Evolutionary conservation across 257 asterid species (phyloP), one percentile per base, ranked within the genome.

Genomic region (Penstemon davidsonii): DNA sequence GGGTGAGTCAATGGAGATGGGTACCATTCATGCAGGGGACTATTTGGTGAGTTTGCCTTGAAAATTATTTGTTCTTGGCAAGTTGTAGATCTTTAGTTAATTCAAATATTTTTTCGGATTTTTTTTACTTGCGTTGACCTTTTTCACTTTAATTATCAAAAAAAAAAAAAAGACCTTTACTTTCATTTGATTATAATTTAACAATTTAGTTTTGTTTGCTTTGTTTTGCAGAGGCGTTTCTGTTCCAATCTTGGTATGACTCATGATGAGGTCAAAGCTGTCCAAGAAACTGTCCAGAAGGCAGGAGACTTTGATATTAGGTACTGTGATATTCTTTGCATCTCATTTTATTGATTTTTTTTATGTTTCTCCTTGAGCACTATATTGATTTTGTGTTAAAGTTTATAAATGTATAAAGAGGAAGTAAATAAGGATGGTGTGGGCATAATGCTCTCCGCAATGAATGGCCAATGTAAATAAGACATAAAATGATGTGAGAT

Each of bases 201-300:
- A 25, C 33, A 1, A 1, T 25, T 25, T 25, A 25, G 1, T 25
- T 25, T 25, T 25, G 33, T 1, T 25, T n/a, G 54, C 37, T 47
- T 45, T 78, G 41, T 74, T 54, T 66, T 71, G 52, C 79, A 82
- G 90, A 82, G 90, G 54, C 90, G 86, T 70, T 85, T 85, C 73
- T 82, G 90, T 62, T 85, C 90, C 64, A 85, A 85, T 75, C 83
- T 82, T 68, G 87, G 87, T 11, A 85, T 85, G 90, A 85, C 73
- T 72, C 69, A 82, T 67, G 84, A 80, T 74, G 87, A 82, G 65
- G 75, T 85, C 45, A 85, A 85, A 76, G 87, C 86, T 74, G 90
- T 82, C 18, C 84, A 85, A 62, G 90, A 85, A 71, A 76, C 90
- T 15, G 88, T 85, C 69, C 74, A 74, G 70, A 85, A 82, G 80